Conservation (phyloP, 345 rosid genomes). For the Moricandia moricandioides region DNA sequence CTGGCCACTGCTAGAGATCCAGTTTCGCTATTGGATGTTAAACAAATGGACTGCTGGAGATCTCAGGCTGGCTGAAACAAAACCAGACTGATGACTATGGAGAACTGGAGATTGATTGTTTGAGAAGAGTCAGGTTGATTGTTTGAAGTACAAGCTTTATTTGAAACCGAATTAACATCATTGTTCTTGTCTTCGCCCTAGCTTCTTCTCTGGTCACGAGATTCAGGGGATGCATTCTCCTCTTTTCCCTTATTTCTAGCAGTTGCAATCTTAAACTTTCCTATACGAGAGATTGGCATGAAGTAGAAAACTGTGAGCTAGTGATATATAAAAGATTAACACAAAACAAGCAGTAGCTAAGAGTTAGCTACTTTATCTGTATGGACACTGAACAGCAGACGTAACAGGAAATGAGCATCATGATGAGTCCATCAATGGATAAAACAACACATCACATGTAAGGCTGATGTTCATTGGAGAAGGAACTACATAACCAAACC, state of each 20-base stretch:
- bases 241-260: slow-evolving; percentile 61
- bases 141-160: slow-evolving; percentile 15
- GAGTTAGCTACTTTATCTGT: neutral
- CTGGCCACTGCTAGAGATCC: slow-evolving; percentile 30
- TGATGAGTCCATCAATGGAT: neutral
- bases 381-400: neutral
- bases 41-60: slow-evolving; percentile 33
- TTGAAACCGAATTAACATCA: slow-evolving; percentile 36
- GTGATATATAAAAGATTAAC: neutral
- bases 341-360: neutral
- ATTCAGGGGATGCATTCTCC: slow-evolving; percentile 44
- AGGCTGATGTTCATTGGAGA: neutral
- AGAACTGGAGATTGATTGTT: slow-evolving; percentile 26
- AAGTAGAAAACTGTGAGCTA: neutral
- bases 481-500: neutral
- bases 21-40: slow-evolving; percentile 22
- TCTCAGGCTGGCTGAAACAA: slow-evolving; percentile 32
- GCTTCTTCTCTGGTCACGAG: slow-evolving; percentile 47
- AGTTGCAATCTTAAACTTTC: slow-evolving; percentile 76
- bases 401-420: neutral
- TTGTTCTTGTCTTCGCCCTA: slow-evolving; percentile 42
- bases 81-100: slow-evolving; percentile 34
- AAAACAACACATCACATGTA: neutral
- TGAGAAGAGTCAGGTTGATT: slow-evolving; percentile 33
- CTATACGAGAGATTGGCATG: slow-evolving; percentile 36